Base-by-base conservation (phyloP, 2,329 filamentous ascomycete genomes). In the Teratosphaeriaceae sp. region DNA sequence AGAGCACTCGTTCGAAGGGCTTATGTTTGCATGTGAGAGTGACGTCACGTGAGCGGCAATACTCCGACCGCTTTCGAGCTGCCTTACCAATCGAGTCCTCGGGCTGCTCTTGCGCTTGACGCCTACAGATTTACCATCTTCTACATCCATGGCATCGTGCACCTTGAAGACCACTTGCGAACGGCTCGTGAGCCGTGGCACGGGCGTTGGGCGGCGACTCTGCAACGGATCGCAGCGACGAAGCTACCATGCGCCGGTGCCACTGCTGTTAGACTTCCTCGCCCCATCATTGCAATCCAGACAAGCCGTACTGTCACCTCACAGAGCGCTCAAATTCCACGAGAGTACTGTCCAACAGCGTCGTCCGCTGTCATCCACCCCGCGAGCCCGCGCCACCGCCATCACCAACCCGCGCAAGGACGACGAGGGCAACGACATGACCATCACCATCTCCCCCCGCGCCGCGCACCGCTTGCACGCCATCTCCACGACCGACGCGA, bases 381-480 rank as follows among this genome's bases (percentile, higher is more conserved):
- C 41, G 5, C n/a, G 36, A 6, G 40, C 18, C 13, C 56, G 54
- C 11, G 55, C 55, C 15, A 54, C 65, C 39, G 67, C 66, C 13
- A 70, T 75, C 43, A 65, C 72, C 13, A 95, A 97, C 61, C 85
- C 88, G 0, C 80, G 83, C 53, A 75, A 75, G 43, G 86, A 92
- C 61, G 86, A 94, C 23, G 80, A 89, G 43, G 90, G 90, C 20
- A 83, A 87, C n/a, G 78, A 83, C 16, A 88, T 95, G 81, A 70
- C 71, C 54, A 74, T 98, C 19, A 82, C 84, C 42, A 94, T 97
- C 48, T 94, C 88, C 0, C 76, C 85, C 2, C 78, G 89, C 38
- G 90, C 90, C 30, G 82, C 85, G 31, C 58, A 67, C 64, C 85
- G 88, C 26, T 79, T 96, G 23, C 74, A 78, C 45, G 76, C 87